Evolutionary conservation across 176 grass and related monocot genomes (phyloP), one percentile per base, ranked within the genome.

Genomic region (Hordeum vulgare): DNA sequence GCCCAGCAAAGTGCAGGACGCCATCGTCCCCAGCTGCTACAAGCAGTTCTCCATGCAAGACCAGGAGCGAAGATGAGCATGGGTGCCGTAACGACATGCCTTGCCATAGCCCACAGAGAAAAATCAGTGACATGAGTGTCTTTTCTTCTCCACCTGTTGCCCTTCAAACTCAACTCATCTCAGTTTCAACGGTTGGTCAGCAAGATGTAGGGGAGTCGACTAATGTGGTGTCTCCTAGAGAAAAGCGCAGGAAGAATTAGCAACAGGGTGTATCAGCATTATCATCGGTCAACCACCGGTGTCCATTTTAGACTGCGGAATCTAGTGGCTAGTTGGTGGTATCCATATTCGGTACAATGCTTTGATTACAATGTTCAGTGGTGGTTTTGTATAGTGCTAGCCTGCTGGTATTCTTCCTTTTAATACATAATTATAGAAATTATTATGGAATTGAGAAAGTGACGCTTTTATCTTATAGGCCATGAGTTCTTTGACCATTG

Each of bases 221-320:
- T 6, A 69, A 73, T 59, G 56, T 83, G 4, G 25, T 85, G 70
- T 73, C 42, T 74, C 67, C 60, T 14, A 88, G 75, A 13, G 91
- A 91, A 66, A 90, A 93, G 75, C 89, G 92, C 31, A 86, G 81
- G 79, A 97, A 76, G 67, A 90, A 76, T 60, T 84, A 87, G 81
- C 18, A 9, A 37, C 26, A 15, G 51, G 6, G 14, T 5, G 27
- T 40, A 60, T 25, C 17, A 28, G 49, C 51, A 41, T 31, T 18
- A 59, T 84, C 26, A 23, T 59, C 66, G 2, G 20, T 84, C 34
- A 79, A 37, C 20, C 58, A 80, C 57, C 24, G 80, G 76, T 66
- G 74, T 33, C 64, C 57, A 42, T 63, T 82, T 42, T 73, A 66
- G 13, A 37, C 37, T 8, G 47, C 4, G 63, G 33, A 39, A 78